Conservation (phyloP, 1,139 yeast species). For the Magnusiomyces tetraspermus region DNA sequence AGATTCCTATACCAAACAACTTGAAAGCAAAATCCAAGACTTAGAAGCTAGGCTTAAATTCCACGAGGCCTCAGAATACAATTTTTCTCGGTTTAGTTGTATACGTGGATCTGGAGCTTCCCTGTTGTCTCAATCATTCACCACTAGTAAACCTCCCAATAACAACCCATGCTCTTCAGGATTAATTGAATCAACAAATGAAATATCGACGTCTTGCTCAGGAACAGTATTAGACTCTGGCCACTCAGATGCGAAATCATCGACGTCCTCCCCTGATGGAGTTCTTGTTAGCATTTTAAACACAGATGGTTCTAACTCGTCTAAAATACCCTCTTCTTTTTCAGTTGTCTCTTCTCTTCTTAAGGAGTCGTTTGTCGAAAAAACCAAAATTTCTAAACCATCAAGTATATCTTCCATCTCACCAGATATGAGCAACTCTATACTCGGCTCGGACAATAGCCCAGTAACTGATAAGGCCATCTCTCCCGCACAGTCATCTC, state of each 20-base stretch:
- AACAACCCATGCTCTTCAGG: neutral
- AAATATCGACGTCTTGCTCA: too few relatives aligned
- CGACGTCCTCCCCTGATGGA: neutral
- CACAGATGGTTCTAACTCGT: neutral
- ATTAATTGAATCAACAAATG: neutral
- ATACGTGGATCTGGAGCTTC: neutral
- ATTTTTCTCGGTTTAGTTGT: neutral
- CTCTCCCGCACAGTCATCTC: neutral
- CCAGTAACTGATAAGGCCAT: neutral
- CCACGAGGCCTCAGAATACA: conserved; percentile 1
- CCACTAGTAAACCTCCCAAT: neutral
- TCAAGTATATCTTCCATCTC: neutral
- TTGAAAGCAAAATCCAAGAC: conserved; percentile 1
- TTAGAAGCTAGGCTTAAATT: neutral
- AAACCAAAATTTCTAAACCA: neutral
- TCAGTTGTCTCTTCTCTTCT: conserved; percentile 4
- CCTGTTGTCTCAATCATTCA: neutral
- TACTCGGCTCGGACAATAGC: neutral
- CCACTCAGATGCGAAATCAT: neutral
- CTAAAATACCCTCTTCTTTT: conserved; percentile 2
- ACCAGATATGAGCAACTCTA: neutral
- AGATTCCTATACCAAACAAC: neutral
- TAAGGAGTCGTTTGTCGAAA: conserved; percentile 2
- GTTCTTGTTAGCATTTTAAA: conserved; percentile 4
- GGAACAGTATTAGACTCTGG: neutral